Evolutionary conservation across 139 green algal genomes (phyloP).

Genomic region (Edaphochlamys debaryana): DNA sequence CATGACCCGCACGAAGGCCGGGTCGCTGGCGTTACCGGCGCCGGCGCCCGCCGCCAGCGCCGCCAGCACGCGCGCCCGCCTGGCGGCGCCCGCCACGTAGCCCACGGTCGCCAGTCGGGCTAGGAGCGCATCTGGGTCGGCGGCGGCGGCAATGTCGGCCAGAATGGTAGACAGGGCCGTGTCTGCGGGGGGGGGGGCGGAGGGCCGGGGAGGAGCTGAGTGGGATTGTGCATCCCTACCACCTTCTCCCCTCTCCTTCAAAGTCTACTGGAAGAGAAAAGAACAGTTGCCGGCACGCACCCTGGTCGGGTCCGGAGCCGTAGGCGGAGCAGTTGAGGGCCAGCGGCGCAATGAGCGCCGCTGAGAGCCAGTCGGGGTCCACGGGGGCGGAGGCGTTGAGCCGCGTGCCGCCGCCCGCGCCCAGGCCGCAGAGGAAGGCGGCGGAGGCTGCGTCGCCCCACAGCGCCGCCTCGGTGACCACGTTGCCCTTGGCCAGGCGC

Average conservation of each 20-base stretch:
- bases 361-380: constrained; percentile 8
- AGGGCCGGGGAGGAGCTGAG: not conserved
- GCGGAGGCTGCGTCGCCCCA: constrained; percentile 7
- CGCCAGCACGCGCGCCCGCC: too few relatives aligned
- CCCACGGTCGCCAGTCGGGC: too few relatives aligned
- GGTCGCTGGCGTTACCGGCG: too few relatives aligned
- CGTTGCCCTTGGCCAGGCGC: not conserved
- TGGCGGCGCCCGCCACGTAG: too few relatives aligned
- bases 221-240: too few relatives aligned
- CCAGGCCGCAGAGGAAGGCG: constrained; percentile 5
- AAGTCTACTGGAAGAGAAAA: not conserved
- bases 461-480: constrained; percentile 26
- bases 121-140: not conserved
- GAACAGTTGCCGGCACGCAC: not conserved
- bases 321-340: not conserved
- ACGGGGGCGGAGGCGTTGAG: not conserved
- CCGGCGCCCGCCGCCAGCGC: too few relatives aligned
- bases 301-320: not conserved
- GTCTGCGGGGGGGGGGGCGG: not conserved
- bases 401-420: not conserved
- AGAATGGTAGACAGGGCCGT: not conserved
- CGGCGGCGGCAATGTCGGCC: not conserved
- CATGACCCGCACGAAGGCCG: too few relatives aligned
- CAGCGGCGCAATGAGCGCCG: constrained; percentile 22
- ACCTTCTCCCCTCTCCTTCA: too few relatives aligned